phyloP scores from a whole-genome alignment of 768 basidiomycete genomes.

The Amanita pallidorosea region DNA sequence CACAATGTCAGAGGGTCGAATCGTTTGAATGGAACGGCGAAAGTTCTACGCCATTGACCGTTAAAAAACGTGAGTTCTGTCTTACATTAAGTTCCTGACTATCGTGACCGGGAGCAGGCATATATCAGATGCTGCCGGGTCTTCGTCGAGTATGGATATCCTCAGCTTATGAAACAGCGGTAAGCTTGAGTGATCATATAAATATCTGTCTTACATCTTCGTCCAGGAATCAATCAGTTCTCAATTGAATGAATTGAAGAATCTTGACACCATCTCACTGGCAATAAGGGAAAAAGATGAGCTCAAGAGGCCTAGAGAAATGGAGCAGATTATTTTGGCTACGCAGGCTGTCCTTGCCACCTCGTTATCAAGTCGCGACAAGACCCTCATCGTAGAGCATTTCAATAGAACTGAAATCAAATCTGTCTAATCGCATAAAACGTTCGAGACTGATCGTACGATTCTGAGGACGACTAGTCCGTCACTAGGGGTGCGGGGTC shows the following conservation, averaged over 20 bases:
- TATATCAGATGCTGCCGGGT: background rate
- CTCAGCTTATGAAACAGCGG: no score
- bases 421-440: no score
- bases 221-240: background rate
- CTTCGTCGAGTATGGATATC: background rate
- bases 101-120: no score
- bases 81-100: no score
- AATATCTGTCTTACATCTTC: background rate
- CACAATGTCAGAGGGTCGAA: background rate
- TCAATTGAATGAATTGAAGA: background rate
- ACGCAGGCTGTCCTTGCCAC: background rate
- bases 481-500: no score
- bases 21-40: background rate
- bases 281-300: background rate
- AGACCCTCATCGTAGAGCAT: no score
- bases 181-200: background rate
- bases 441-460: background rate
- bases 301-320: background rate
- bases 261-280: background rate
- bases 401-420: no score
- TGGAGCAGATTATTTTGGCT: background rate
- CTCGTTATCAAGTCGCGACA: no score
- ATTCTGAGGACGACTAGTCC: no score
- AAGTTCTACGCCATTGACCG: background rate
- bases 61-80: background rate